Conservation (phyloP, 257 asterid species). For the Solanum stenotomum region DNA sequence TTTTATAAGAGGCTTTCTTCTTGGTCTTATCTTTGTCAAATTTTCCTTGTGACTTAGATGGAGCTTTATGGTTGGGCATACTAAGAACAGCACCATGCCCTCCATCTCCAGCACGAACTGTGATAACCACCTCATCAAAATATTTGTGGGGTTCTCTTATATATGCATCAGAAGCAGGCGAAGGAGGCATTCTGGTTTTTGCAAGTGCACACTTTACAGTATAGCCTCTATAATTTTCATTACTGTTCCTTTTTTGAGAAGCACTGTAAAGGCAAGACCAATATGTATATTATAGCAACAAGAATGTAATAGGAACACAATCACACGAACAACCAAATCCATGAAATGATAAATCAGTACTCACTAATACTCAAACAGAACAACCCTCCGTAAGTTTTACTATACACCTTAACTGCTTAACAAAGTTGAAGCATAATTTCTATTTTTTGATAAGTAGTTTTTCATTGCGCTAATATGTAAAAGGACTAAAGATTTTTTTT, state of each 20-base stretch:
- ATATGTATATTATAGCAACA: background rate
- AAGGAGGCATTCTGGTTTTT: slow-evolving; percentile 39
- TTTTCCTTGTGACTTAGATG: slow-evolving; percentile 47
- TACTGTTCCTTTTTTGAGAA: slow-evolving; percentile 7
- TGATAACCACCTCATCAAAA: slow-evolving; percentile 76
- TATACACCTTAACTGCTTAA: background rate
- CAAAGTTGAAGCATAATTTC: background rate
- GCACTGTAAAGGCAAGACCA: slow-evolving; percentile 4
- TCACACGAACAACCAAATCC: background rate
- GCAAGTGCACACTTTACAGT: slow-evolving; percentile 28
- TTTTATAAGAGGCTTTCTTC: slow-evolving; percentile 45
- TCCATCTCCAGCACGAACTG: slow-evolving; percentile 91
- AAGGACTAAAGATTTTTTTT: background rate
- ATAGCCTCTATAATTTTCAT: slow-evolving; percentile 10
- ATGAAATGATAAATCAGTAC: background rate
- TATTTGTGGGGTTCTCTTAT: slow-evolving; percentile 68
- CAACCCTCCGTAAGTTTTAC: background rate
- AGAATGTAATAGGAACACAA: background rate
- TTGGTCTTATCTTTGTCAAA: slow-evolving; percentile 45
- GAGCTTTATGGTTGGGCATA: slow-evolving; percentile 41
- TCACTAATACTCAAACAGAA: background rate
- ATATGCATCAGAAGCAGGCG: slow-evolving; percentile 44
- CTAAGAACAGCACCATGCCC: slow-evolving; percentile 78
- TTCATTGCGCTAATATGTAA: background rate
- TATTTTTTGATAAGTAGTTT: background rate